Percentiles rank a stretch among this genome's conserved stretches.
Conservation (phyloP, 805 yeast species). For the Schwanniomyces yamadae region DNA sequence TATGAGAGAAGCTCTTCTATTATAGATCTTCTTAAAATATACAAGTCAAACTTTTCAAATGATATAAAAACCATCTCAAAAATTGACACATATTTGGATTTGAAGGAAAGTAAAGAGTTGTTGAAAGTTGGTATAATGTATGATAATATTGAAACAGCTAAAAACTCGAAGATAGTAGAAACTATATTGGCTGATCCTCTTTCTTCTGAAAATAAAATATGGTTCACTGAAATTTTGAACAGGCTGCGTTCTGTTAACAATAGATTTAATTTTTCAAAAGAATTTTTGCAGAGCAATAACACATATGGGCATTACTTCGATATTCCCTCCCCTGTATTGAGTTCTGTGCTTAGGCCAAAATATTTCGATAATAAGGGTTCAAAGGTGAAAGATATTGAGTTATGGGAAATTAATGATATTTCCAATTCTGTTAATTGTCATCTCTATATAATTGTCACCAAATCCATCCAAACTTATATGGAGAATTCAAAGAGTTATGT, state of each 20-base stretch:
- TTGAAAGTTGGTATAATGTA: slow-evolving; percentile 35
- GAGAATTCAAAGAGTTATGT: slow-evolving; percentile 13
- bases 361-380: slow-evolving; percentile 14
- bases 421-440: slow-evolving; percentile 17
- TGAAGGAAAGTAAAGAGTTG: slow-evolving; percentile 6
- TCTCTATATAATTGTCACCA: slow-evolving; percentile 21
- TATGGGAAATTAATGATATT: slow-evolving; percentile 22
- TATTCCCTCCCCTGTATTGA: slow-evolving; percentile 32
- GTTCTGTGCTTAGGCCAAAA: slow-evolving; percentile 22
- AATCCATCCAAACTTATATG: slow-evolving; percentile 15
- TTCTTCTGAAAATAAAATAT: slow-evolving; percentile 26
- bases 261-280: slow-evolving; percentile 16
- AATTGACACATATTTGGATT: slow-evolving; percentile 4
- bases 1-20: no score
- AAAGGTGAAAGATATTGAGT: slow-evolving; percentile 14
- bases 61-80: slow-evolving; percentile 16
- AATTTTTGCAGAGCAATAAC: slow-evolving; percentile 4
- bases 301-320: slow-evolving; percentile 11
- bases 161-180: slow-evolving; percentile 32
- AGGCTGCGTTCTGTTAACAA: slow-evolving; percentile 21
- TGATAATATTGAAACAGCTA: slow-evolving; percentile 19
- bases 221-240: slow-evolving; percentile 27
- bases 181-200: slow-evolving; percentile 41
- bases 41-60: slow-evolving; percentile 18
- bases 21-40: no score